Conservation (phyloP, 2,329 filamentous ascomycete species). For the Monosporascus sp. region DNA sequence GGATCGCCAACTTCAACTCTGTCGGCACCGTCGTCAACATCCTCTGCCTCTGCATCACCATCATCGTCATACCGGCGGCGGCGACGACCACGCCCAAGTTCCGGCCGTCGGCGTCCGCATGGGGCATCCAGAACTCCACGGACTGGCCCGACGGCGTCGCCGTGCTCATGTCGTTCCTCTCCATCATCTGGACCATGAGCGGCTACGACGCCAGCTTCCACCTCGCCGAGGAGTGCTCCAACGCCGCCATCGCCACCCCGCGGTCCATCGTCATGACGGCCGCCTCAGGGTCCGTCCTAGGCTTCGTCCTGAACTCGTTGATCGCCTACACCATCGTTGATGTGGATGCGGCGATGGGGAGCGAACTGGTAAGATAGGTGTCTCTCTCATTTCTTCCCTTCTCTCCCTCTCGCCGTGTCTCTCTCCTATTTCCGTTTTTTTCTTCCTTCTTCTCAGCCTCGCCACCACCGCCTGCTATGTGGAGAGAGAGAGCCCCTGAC, state of each 20-base stretch:
- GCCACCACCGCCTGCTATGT: too few relatives aligned
- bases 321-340: conserved; percentile 67
- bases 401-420: background rate
- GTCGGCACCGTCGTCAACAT: conserved; percentile 68
- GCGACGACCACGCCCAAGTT: conserved; percentile 46
- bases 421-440: background rate
- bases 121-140: conserved; percentile 59
- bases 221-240: conserved; percentile 69
- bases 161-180: conserved; percentile 61
- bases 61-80: conserved; percentile 62
- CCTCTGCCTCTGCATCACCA: conserved; percentile 56
- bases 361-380: conserved; percentile 40
- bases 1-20: conserved; percentile 66
- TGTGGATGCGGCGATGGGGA: conserved; percentile 52
- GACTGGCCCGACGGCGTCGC: conserved; percentile 63
- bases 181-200: conserved; percentile 29
- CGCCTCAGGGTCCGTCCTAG: conserved; percentile 58
- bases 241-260: conserved; percentile 64
- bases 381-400: too few relatives aligned
- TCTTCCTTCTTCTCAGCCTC: too few relatives aligned
- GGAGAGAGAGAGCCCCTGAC: background rate
- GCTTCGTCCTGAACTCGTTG: conserved; percentile 69
- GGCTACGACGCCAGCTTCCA: conserved; percentile 47
- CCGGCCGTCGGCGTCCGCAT: conserved; percentile 48
- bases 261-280: conserved; percentile 68